Conservation (phyloP, 2,329 filamentous ascomycete species). For the Thelonectria olida region DNA sequence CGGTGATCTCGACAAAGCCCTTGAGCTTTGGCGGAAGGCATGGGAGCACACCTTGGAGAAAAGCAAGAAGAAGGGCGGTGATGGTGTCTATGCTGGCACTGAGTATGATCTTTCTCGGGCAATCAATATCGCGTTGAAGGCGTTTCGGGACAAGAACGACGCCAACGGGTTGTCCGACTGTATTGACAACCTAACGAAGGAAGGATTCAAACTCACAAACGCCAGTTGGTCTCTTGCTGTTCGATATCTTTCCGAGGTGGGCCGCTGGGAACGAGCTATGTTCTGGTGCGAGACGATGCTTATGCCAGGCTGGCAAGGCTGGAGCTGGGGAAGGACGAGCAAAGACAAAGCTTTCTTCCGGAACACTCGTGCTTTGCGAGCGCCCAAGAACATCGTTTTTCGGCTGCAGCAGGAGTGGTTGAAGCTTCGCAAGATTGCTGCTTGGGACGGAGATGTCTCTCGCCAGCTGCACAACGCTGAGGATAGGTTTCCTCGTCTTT, state of each 20-base stretch:
- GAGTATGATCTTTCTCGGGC: slow-evolving; percentile 64
- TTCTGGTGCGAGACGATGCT: slow-evolving; percentile 77
- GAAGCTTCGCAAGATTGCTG: slow-evolving; percentile 56
- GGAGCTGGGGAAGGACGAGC: slow-evolving; percentile 52
- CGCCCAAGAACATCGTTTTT: slow-evolving; percentile 54
- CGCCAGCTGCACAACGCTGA: slow-evolving; percentile 50
- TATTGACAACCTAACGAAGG: slow-evolving; percentile 64
- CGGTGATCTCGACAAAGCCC: slow-evolving; percentile 67
- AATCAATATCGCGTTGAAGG: slow-evolving; percentile 58
- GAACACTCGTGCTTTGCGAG: slow-evolving; percentile 44
- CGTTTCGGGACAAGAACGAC: slow-evolving; percentile 53
- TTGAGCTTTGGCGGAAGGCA: slow-evolving; percentile 72
- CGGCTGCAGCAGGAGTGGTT: slow-evolving; percentile 60
- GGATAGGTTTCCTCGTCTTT: slow-evolving; percentile 50
- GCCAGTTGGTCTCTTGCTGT: slow-evolving; percentile 85
- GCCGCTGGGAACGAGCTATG: slow-evolving; percentile 74
- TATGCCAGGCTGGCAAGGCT: slow-evolving; percentile 82
- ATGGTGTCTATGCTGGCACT: slow-evolving; percentile 53
- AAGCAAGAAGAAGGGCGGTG: slow-evolving; percentile 32
- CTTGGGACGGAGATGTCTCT: slow-evolving; percentile 59
- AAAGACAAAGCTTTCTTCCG: slow-evolving; percentile 50
- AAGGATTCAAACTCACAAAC: slow-evolving; percentile 79
- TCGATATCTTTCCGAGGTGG: slow-evolving; percentile 69
- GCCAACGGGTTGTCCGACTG: slow-evolving; percentile 57
- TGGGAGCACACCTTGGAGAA: slow-evolving; percentile 60